Evolutionary conservation across 805 yeast genomes (phyloP), one percentile per base, ranked within the genome.

Genomic region (Candida qinlingensis): DNA sequence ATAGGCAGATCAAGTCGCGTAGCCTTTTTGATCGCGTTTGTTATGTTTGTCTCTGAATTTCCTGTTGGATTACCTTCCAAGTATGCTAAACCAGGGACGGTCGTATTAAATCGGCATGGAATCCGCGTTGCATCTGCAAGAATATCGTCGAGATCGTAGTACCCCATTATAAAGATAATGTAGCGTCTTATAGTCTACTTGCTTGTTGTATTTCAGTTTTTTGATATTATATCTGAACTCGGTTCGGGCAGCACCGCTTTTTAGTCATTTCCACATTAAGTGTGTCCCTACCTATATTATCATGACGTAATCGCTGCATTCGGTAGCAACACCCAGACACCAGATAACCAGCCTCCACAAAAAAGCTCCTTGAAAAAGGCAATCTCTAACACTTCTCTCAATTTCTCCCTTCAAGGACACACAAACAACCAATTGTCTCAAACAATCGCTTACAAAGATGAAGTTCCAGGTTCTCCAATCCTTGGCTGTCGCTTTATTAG

Each of bases 41-140:
- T 10, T 10, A 27, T 13, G 36, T 10, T 41, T 19, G 19, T 19
- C 19, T 19, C 19, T 19, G 19, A 19, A 19, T 44, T 33, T 6
- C 33, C 45, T 6, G 37, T 87, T 1, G 89, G 87, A 51, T 84
- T 80, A 7, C 91, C 89, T 59, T 85, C 91, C 6, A 92, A 70
- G 59, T 84, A 88, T 3, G 97, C 97, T n/a, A 92, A 69, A 0
- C 94, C 92, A 0, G 96, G 95, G 7, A 89, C 84, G 0, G 84
- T 76, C 41, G 83, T 76, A 54, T 85, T 83, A 69, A 91, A 89
- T 46, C 77, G 79, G 59, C 92, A 81, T 0, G 97, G 96, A 7
- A 91, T 69, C 59, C 82, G 83, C 71, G 74, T 51, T 4, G 78
- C 74, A 52, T 82, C 89, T 0, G 91, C 80, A 19, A 85, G 70